Percentiles rank a stretch among this genome's conserved stretches.
These are phyloP conservation scores for Protostelium mycophagum DNA, from an alignment of 78 protist genomes.

Conservation along the genomic window DNA sequence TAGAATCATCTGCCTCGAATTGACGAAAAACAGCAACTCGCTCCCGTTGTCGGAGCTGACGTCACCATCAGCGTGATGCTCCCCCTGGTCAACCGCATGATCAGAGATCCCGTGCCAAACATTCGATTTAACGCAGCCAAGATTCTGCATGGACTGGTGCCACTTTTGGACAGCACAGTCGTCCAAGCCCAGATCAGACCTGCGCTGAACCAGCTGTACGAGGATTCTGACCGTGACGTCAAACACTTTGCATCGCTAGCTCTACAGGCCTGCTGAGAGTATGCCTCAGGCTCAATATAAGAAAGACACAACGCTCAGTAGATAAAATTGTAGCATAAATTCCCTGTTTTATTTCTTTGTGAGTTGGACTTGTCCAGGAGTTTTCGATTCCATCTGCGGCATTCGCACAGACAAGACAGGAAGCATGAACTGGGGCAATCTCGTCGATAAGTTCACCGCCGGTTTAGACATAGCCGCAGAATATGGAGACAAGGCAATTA, in stretches of 20 bases:
- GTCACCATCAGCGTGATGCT: slow-evolving; percentile 37
- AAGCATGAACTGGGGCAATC: neutral
- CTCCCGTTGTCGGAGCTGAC: slow-evolving; percentile 68
- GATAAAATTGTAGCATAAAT: no score
- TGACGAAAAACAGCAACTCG: slow-evolving; percentile 14
- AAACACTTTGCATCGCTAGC: slow-evolving; percentile 67
- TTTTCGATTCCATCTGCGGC: neutral
- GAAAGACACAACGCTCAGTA: neutral
- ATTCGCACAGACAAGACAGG: no score
- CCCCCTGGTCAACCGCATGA: slow-evolving; percentile 63
- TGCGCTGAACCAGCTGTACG: slow-evolving; percentile 29
- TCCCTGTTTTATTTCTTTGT: neutral
- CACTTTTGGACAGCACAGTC: slow-evolving; percentile 24
- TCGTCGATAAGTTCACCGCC: neutral
- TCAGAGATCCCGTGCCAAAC: slow-evolving; percentile 85
- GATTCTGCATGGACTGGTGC: slow-evolving; percentile 58
- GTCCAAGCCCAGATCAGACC: slow-evolving; percentile 64
- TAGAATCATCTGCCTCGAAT: no score
- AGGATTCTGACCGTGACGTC: slow-evolving; percentile 84
- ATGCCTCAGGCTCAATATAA: neutral
- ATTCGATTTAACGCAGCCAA: slow-evolving; percentile 91
- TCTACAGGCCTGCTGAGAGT: slow-evolving; percentile 30
- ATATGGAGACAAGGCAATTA: neutral
- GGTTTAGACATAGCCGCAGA: neutral
- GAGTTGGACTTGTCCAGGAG: neutral